A percentile compares a stretch with the other conserved stretches of the same genome.
Conservation (phyloP, 768 basidiomycete species). For the Trametes cingulata region DNA sequence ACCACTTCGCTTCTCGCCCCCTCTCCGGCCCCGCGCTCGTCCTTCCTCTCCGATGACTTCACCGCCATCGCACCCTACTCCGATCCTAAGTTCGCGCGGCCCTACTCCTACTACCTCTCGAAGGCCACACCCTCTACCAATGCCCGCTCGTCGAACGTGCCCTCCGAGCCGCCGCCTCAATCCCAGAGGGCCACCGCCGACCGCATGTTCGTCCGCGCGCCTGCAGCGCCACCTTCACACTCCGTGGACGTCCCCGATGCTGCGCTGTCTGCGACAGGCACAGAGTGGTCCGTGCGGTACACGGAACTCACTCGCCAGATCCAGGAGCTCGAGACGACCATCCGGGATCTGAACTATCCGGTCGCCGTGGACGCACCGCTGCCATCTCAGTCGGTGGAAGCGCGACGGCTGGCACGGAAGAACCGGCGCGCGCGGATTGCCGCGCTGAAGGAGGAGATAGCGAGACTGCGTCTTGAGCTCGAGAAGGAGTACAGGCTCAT, state of each 20-base stretch:
- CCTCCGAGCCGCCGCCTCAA: neutral
- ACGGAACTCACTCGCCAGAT: constrained; percentile 10
- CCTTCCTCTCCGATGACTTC: neutral
- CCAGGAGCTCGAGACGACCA: constrained; percentile 2
- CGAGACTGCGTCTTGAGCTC: constrained; percentile 1
- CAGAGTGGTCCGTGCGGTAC: constrained; percentile 10
- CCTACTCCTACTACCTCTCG: neutral
- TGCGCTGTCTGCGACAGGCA: constrained; percentile 12
- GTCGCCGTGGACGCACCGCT: neutral
- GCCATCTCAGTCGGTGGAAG: neutral
- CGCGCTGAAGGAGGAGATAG: neutral
- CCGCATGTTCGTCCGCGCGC: neutral
- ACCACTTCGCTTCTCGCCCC: neutral
- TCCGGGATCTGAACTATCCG: constrained; percentile 5
- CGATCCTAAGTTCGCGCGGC: neutral
- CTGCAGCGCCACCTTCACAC: constrained; percentile 3
- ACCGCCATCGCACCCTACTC: constrained; percentile 1
- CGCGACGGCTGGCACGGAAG: neutral
- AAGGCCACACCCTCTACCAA: neutral
- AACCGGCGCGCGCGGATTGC: neutral
- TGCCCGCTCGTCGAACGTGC: neutral
- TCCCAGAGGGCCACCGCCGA: neutral
- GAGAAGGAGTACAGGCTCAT: constrained; percentile 7
- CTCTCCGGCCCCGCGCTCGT: neutral
- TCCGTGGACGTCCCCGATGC: constrained; percentile 12